phyloP scores from a whole-genome alignment of 805 yeast genomes.

The Ogataea methanolica region DNA sequence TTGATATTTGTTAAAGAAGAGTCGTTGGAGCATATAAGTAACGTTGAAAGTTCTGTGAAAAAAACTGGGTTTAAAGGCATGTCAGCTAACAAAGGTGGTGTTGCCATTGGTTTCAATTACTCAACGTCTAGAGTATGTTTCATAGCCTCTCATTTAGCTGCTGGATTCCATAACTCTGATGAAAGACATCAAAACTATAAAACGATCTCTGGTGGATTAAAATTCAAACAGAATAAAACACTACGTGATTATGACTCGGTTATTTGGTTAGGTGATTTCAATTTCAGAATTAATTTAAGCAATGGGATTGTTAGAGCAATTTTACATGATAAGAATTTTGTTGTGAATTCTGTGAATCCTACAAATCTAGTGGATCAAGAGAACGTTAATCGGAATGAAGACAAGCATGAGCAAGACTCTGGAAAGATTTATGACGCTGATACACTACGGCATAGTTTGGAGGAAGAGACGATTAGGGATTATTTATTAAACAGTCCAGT shows the following conservation, averaged over 20 bases:
- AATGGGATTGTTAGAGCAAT: conserved; percentile 62
- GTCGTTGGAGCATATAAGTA: conserved; percentile 47
- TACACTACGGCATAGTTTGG: not conserved
- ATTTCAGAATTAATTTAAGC: conserved; percentile 70
- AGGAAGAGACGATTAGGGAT: not conserved
- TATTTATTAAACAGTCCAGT: not conserved
- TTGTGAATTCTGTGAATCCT: no score
- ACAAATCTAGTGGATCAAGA: no score
- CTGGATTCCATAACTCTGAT: conserved; percentile 75
- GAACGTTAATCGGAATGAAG: no score
- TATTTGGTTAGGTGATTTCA: conserved; percentile 92
- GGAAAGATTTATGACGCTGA: not conserved
- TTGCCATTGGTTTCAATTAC: conserved; percentile 50
- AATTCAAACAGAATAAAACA: conserved; percentile 53
- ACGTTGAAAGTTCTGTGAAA: conserved; percentile 67
- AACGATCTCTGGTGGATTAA: conserved; percentile 63
- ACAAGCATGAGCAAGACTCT: not conserved
- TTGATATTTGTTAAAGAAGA: conserved; percentile 61
- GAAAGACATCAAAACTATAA: conserved; percentile 87
- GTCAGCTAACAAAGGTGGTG: conserved; percentile 60
- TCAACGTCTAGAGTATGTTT: conserved; percentile 68
- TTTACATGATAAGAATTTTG: not conserved
- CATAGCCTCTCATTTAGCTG: conserved; percentile 86
- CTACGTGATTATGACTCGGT: conserved; percentile 78
- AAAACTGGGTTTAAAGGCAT: conserved; percentile 95